A percentile compares a stretch with the other conserved stretches of the same genome.
Evolutionary conservation across 1,284 basidiomycete genomes (phyloP).

Genomic region (Heterobasidion occidentale): DNA sequence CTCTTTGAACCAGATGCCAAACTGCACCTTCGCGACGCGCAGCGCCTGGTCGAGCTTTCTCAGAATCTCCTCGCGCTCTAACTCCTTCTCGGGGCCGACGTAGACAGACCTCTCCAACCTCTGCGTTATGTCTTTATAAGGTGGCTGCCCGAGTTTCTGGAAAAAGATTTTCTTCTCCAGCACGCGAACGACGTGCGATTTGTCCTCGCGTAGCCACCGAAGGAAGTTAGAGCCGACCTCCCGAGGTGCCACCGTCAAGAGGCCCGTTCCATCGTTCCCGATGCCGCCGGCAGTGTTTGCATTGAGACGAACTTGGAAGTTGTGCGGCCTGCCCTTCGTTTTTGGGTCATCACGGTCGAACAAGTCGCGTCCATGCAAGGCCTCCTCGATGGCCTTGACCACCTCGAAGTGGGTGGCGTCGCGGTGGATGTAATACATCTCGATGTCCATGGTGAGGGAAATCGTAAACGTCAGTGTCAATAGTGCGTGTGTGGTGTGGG

Average conservation of each 20-base stretch:
- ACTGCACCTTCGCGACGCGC: slow-evolving; percentile 46
- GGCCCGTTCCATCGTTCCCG: slow-evolving; percentile 10
- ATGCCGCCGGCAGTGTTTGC: slow-evolving; percentile 5
- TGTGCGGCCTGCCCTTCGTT: slow-evolving; percentile 9
- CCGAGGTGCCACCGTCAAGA: slow-evolving; percentile 6
- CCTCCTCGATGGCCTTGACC: slow-evolving; percentile 7
- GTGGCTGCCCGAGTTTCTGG: not conserved
- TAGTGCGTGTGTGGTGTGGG: too few species aligned
- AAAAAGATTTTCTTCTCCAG: not conserved
- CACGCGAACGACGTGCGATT: not conserved
- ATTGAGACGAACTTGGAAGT: slow-evolving; percentile 13
- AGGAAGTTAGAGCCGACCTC: slow-evolving; percentile 4
- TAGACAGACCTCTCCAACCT: slow-evolving; percentile 10
- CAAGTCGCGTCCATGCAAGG: slow-evolving; percentile 13
- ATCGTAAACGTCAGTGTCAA: not conserved
- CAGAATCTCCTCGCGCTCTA: slow-evolving; percentile 21
- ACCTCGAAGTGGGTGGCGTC: slow-evolving; percentile 13
- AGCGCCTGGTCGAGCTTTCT: slow-evolving; percentile 31
- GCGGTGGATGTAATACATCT: slow-evolving; percentile 3
- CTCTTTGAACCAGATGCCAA: slow-evolving; percentile 41
- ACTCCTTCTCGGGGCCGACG: slow-evolving; percentile 9
- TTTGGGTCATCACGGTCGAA: slow-evolving; percentile 5
- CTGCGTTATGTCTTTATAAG: not conserved
- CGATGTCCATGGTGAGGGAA: slow-evolving; percentile 10
- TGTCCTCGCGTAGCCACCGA: slow-evolving; percentile 6